These are phyloP conservation scores for Parasarocladium wereldwijsianum DNA, from an alignment of 2,329 filamentous ascomycete species.

Conservation along the genomic window DNA sequence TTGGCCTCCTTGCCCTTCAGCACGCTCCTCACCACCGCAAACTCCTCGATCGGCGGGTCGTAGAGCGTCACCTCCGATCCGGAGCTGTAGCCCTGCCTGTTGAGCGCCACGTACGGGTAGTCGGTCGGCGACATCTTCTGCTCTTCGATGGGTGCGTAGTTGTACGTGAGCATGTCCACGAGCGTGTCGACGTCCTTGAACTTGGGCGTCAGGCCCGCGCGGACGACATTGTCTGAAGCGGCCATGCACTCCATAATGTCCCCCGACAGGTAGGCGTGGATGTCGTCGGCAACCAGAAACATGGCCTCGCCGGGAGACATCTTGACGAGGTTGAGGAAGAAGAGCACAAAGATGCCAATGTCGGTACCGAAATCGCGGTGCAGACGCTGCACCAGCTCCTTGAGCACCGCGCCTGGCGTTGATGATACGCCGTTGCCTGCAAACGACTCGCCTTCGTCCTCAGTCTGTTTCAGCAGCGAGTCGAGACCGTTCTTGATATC, in stretches of 20 bases:
- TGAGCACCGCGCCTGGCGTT: slow-evolving; percentile 53
- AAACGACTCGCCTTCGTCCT: slow-evolving; percentile 55
- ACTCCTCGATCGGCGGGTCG: slow-evolving; percentile 93
- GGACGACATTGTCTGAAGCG: slow-evolving; percentile 94
- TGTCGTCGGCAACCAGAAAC: slow-evolving; percentile 92
- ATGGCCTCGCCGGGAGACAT: slow-evolving; percentile 82
- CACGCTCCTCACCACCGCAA: slow-evolving; percentile 71
- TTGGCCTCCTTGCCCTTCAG: slow-evolving; percentile 49
- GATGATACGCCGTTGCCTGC: slow-evolving; percentile 57
- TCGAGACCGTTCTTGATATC: slow-evolving; percentile 40
- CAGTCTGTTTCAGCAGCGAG: slow-evolving; percentile 56
- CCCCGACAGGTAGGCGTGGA: slow-evolving; percentile 84
- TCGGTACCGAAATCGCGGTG: slow-evolving; percentile 78
- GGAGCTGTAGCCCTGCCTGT: slow-evolving; percentile 67
- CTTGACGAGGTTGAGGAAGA: slow-evolving; percentile 93
- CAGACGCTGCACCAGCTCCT: slow-evolving; percentile 62
- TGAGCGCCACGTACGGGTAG: slow-evolving; percentile 75
- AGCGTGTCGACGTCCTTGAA: slow-evolving; percentile 92
- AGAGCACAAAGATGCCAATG: slow-evolving; percentile 86
- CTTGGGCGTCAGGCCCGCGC: slow-evolving; percentile 93
- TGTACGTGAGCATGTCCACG: slow-evolving; percentile 86
- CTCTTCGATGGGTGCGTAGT: slow-evolving; percentile 82
- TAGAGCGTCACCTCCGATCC: slow-evolving; percentile 63
- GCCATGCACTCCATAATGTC: slow-evolving; percentile 99
- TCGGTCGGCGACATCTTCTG: slow-evolving; percentile 83